A percentile compares a stretch with the other conserved stretches of the same genome.
Conservation (phyloP, 345 rosid genomes). For the Hibiscus trionum region DNA sequence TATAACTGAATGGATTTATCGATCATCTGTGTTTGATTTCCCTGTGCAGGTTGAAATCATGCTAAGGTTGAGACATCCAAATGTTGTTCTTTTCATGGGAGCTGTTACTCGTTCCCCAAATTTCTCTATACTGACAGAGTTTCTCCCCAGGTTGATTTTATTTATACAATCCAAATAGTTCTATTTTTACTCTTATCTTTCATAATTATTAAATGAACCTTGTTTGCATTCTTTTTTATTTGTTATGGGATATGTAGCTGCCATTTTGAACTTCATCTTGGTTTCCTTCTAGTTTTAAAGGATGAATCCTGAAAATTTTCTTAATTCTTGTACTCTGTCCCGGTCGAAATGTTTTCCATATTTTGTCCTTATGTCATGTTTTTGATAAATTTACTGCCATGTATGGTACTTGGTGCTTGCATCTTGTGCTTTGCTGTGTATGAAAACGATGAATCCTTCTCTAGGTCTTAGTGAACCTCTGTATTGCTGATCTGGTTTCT, state of each 20-base stretch:
- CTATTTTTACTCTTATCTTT: neutral
- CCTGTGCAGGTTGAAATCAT: constrained; percentile 76
- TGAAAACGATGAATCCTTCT: neutral
- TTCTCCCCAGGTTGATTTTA: constrained; percentile 69
- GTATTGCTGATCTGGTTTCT: constrained; percentile 8
- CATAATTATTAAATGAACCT: neutral
- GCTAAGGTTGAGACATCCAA: constrained; percentile 93
- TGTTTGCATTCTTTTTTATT: neutral
- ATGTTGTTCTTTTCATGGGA: constrained; percentile 99
- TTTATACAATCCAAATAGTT: neutral
- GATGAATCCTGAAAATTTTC: neutral
- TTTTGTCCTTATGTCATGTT: neutral
- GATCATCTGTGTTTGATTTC: constrained; percentile 7
- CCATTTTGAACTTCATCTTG: neutral
- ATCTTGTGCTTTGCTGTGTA: neutral
- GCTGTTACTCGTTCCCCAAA: constrained; percentile 87
- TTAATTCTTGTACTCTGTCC: neutral
- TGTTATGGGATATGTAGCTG: neutral
- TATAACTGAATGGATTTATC: neutral
- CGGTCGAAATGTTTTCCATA: neutral
- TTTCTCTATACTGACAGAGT: constrained; percentile 97
- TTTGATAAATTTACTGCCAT: neutral
- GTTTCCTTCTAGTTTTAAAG: neutral
- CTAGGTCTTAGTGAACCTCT: neutral
- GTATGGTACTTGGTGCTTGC: neutral